Evolutionary conservation across 768 basidiomycete species (phyloP).

Genomic region (Boletus rubroflammeus): DNA sequence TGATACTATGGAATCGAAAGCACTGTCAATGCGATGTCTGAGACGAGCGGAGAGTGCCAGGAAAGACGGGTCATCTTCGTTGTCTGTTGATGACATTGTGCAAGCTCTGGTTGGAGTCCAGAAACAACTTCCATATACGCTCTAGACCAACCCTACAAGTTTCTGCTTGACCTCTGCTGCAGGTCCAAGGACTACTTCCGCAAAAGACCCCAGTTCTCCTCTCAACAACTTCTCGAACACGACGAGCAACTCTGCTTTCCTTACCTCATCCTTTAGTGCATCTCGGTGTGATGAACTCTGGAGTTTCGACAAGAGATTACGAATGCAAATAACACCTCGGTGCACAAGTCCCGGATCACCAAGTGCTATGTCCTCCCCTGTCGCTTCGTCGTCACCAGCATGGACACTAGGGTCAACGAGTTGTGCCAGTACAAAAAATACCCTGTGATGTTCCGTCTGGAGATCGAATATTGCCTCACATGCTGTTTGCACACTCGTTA

Average conservation of each 20-base stretch:
- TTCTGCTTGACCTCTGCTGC: slow-evolving; percentile 50
- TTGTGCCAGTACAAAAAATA: slow-evolving; percentile 62
- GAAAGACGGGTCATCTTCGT: slow-evolving; percentile 34
- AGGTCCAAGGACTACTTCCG: slow-evolving; percentile 42
- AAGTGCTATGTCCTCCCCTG: slow-evolving; percentile 31
- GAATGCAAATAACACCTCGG: slow-evolving; percentile 72
- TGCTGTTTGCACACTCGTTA: slow-evolving; percentile 59
- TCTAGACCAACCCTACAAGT: slow-evolving; percentile 28
- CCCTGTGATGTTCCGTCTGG: slow-evolving; percentile 59
- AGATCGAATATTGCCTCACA: slow-evolving; percentile 62
- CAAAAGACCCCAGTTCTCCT: slow-evolving; percentile 33
- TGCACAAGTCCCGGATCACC: slow-evolving; percentile 64
- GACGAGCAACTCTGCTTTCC: slow-evolving; percentile 48
- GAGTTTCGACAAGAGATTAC: slow-evolving; percentile 55
- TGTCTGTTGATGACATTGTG: slow-evolving; percentile 13
- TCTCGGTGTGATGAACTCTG: slow-evolving; percentile 37
- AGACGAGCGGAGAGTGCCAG: slow-evolving; percentile 38
- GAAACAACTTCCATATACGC: background rate
- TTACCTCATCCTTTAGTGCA: slow-evolving; percentile 48
- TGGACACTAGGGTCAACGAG: slow-evolving; percentile 58
- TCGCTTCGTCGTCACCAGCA: slow-evolving; percentile 31
- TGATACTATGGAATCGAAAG: slow-evolving; percentile 39
- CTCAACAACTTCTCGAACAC: slow-evolving; percentile 52
- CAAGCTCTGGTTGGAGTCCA: background rate
- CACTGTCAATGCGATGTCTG: slow-evolving; percentile 48